These are phyloP conservation scores for Colletotrichum spaethianum DNA, from an alignment of 2,329 filamentous ascomycete genomes.

Conservation along the genomic window DNA sequence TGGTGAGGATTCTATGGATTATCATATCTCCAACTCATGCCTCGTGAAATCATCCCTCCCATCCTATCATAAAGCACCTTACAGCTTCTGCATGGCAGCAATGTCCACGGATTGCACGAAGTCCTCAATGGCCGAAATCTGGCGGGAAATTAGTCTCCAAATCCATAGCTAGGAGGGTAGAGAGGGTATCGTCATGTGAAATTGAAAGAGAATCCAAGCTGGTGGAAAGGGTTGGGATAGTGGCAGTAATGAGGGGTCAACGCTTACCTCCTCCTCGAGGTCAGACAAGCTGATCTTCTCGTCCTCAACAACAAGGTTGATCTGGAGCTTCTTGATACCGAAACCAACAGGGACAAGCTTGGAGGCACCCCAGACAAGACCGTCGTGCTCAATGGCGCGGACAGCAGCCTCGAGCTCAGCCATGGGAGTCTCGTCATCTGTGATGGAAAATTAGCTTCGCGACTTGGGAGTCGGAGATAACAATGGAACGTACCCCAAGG, in stretches of 20 bases:
- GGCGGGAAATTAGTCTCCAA: neutral
- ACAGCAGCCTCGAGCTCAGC: slow-evolving; percentile 84
- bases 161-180: neutral
- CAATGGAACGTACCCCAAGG: slow-evolving; percentile 86
- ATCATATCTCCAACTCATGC: slow-evolving; percentile 48
- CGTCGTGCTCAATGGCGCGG: slow-evolving; percentile 88
- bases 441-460: slow-evolving; percentile 44
- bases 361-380: slow-evolving; percentile 95
- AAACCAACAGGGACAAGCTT: slow-evolving; percentile 92
- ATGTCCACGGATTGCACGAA: slow-evolving; percentile 96
- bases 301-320: slow-evolving; percentile 97
- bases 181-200: neutral
- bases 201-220: neutral
- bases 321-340: slow-evolving; percentile 99
- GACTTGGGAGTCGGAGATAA: neutral
- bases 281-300: slow-evolving; percentile 93
- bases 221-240: neutral
- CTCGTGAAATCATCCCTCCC: slow-evolving; percentile 49
- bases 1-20: slow-evolving; percentile 41
- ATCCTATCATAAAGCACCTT: slow-evolving; percentile 32
- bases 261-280: slow-evolving; percentile 76
- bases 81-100: slow-evolving; percentile 53
- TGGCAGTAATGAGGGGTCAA: neutral
- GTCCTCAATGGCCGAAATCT: slow-evolving; percentile 87
- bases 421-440: slow-evolving; percentile 96